These are phyloP conservation scores for Kwoniella sp. DNA, from an alignment of 768 basidiomycete species.

Conservation along the genomic window DNA sequence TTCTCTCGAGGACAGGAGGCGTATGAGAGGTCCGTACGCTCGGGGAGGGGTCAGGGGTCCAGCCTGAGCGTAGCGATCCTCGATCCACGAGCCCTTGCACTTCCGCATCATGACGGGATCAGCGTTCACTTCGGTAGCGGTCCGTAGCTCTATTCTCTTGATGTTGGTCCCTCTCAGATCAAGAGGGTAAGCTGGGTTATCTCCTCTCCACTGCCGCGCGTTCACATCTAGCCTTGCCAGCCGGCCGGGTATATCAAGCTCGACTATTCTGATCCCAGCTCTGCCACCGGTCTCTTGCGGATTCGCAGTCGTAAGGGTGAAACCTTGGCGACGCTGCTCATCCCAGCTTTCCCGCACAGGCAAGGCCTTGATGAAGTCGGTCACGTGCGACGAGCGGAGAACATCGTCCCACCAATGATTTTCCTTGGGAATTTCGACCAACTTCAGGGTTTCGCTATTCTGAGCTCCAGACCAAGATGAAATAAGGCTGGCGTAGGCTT, in stretches of 20 bases:
- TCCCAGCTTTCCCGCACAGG: conserved; percentile 12
- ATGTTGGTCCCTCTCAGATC: conserved; percentile 40
- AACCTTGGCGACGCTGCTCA: conserved; percentile 54
- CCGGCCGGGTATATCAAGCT: conserved; percentile 67
- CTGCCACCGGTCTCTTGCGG: conserved; percentile 72
- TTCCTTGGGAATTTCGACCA: conserved; percentile 37
- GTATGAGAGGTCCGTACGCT: conserved; percentile 66
- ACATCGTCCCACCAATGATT: conserved; percentile 47
- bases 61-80: background rate
- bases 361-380: conserved; percentile 27
- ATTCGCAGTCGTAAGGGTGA: conserved; percentile 73
- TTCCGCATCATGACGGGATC: background rate
- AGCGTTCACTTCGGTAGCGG: background rate
- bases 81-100: background rate
- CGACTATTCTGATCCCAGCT: conserved; percentile 70
- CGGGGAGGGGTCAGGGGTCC: conserved; percentile 34
- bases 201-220: conserved; percentile 36
- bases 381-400: conserved; percentile 61
- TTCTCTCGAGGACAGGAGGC: conserved; percentile 64
- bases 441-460: conserved; percentile 3
- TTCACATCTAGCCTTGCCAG: conserved; percentile 43
- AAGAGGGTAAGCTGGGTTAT: conserved; percentile 12
- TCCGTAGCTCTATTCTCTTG: conserved; percentile 23
- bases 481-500: conserved; percentile 67
- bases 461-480: conserved; percentile 62